A percentile compares a stretch with the other conserved stretches of the same genome.
phyloP scores from a whole-genome alignment of 2,329 filamentous ascomycete species.

The Arthroderma uncinatum region DNA sequence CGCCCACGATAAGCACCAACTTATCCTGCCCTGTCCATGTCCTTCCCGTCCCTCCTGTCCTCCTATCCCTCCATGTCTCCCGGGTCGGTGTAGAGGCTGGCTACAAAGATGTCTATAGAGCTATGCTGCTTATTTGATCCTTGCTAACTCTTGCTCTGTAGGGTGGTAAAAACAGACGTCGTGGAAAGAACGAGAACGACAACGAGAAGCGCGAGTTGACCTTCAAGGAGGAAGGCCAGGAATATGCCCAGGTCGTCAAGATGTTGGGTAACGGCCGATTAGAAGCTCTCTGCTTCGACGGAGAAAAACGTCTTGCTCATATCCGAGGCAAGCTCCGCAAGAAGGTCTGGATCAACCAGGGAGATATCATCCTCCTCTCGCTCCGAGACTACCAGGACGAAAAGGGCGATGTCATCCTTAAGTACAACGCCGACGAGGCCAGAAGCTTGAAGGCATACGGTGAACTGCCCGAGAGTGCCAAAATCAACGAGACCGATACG shows the following conservation, averaged over 20 bases:
- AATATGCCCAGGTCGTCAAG: conserved; percentile 81
- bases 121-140: neutral
- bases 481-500: conserved; percentile 99
- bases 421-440: conserved; percentile 93
- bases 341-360: conserved; percentile 99
- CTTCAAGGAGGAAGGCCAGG: conserved; percentile 97
- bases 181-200: conserved; percentile 98
- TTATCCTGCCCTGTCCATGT: conserved; percentile 12
- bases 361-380: conserved; percentile 80
- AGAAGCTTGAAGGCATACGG: conserved; percentile 92
- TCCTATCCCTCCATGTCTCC: too few species aligned
- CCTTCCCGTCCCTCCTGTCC: too few species aligned
- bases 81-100: too few species aligned
- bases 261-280: conserved; percentile 94
- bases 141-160: conserved; percentile 25
- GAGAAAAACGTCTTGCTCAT: conserved; percentile 71
- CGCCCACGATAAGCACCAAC: conserved; percentile 5
- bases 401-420: conserved; percentile 87
- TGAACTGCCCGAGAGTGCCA: conserved; percentile 90
- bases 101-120: neutral
- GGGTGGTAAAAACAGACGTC: conserved; percentile 96
- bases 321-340: conserved; percentile 95
- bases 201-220: conserved; percentile 97
- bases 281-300: conserved; percentile 91
- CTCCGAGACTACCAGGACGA: conserved; percentile 89